Evolutionary conservation across 345 rosid species (phyloP), one percentile per base, ranked within the genome.

Genomic region (Sonneratia caseolaris): DNA sequence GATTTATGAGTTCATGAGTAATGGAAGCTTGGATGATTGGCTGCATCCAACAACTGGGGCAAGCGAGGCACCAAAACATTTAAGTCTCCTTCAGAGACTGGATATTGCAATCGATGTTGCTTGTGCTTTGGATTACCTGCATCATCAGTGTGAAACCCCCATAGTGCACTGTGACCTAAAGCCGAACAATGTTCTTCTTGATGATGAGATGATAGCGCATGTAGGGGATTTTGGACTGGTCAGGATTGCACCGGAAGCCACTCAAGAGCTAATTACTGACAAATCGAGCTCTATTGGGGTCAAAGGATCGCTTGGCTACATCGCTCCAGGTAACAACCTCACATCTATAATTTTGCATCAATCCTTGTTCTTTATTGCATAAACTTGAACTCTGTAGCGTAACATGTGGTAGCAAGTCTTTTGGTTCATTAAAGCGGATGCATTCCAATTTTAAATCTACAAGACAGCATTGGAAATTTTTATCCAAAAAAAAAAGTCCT

Each of bases 171-270:
- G 87, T 66, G 73, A 80, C 64, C 74, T 74, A 57, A 80, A 77
- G 72, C 83, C 80, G 1, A 75, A 78, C 70, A 80, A 81, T 42
- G 37, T 76, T 37, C 82, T 79, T 24, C 72, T 82, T 4, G 81
- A 82, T 22, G 70, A 57, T 49, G 81, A 83, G 4, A 77, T 83
- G 66, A 74, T 71, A 40, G 85, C 80, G 40, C 80, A 76, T 74
- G 73, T 84, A 19, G 73, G 87, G 68, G 84, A 86, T 74, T 86
- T 82, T 73, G 86, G 86, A 13, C 38, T 84, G 68, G 82, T 84
- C 51, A 79, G 71, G 49, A 80, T 86, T 43, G 65, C 78, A 35
- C 68, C 69, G 15, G 76, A 42, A 19, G 49, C 69, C 5, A 59
- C 72, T 1, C 62, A 24, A 15, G 57, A 69, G 19, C 49, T 64